Base-by-base conservation (phyloP, 176 grass and related monocot species). In the Oryza brachyantha region DNA sequence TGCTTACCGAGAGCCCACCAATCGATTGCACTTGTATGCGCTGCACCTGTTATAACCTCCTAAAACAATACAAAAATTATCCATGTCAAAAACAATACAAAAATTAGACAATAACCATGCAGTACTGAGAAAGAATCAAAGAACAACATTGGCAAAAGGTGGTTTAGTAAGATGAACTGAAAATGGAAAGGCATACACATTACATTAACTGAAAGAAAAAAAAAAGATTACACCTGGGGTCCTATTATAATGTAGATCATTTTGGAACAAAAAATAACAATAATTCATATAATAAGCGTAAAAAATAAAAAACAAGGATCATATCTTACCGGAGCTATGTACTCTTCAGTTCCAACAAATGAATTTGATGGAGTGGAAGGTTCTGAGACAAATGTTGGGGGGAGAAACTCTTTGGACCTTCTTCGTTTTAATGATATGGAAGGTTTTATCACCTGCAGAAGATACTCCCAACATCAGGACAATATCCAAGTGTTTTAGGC, bases 271-370 rank as follows among this genome's bases (percentile, higher is more conserved):
- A 67, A 62, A 32, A n/a, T n/a, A 32, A 45, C 37, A 83, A 72
- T 68, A 17, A 83, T 25, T 84, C 14, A 24, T 46, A 62, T 25
- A 27, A 82, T 59, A 72, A 63, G 36, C 34, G 27, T 71, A 75
- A 69, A 46, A 29, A 36, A 32, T 32, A 29, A 78, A 40, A 74
- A 58, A 88, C 19, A 5, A 32, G 42, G 14, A 76, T n/a, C 54
- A 14, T 59, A 46, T 78, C 83, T 26, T 95, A 99, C 96, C 34
- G 96, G 96, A 81, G 96, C 92, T 76, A 99, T 99, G 76, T 99
- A 99, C 77, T 99, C 96, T 83, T 99, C 96, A 64, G 96, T 99
- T 84, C 96, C 96, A 87, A 99, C 96, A 85, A 99, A 99, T 58
- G 96, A 99, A 91, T 95, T 99, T 4, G 96, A 99, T 84, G 87